Percentiles rank a stretch among this genome's conserved stretches.
Evolutionary conservation across 495 filamentous ascomycete genomes (phyloP).

Genomic region (Neurospora sp.): DNA sequence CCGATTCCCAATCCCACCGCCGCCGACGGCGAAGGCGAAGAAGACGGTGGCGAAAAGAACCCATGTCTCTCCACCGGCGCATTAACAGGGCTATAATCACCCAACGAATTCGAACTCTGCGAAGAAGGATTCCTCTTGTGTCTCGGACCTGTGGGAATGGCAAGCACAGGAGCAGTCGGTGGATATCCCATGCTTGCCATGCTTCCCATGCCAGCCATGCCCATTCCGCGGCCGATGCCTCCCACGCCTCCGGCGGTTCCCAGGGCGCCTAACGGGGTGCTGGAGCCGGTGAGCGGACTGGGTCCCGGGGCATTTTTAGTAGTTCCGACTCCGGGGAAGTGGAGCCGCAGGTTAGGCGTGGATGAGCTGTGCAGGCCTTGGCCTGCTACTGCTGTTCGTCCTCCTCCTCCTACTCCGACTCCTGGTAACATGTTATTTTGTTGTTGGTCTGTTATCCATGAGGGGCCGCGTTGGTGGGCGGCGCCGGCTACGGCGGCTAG

Average conservation of each 20-base stretch:
- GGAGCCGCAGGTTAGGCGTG: conserved; percentile 11
- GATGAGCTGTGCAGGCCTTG: conserved; percentile 19
- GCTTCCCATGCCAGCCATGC: neutral
- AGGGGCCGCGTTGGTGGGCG: conserved; percentile 27
- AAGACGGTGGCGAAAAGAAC: conserved; percentile 4
- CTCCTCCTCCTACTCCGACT: neutral
- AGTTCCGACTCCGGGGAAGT: neutral
- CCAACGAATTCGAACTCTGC: conserved; percentile 34
- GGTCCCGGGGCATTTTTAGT: neutral
- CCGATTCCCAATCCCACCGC: no score
- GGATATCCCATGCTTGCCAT: neutral
- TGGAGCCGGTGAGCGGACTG: neutral
- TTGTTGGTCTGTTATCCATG: conserved; percentile 29
- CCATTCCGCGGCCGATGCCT: neutral
- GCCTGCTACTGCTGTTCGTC: neutral
- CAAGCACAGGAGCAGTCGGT: neutral
- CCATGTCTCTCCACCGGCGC: conserved; percentile 1
- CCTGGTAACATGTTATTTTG: neutral
- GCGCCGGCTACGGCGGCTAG: conserved; percentile 75
- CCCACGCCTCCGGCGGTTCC: conserved; percentile 1
- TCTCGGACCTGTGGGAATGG: conserved; percentile 5
- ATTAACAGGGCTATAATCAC: conserved; percentile 18
- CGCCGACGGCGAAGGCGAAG: neutral
- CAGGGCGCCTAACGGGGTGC: conserved; percentile 1
- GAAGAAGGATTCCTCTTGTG: conserved; percentile 32